These are phyloP conservation scores for Gnomoniopsis smithogilvyi DNA, from an alignment of 2,329 filamentous ascomycete species.

Conservation along the genomic window DNA sequence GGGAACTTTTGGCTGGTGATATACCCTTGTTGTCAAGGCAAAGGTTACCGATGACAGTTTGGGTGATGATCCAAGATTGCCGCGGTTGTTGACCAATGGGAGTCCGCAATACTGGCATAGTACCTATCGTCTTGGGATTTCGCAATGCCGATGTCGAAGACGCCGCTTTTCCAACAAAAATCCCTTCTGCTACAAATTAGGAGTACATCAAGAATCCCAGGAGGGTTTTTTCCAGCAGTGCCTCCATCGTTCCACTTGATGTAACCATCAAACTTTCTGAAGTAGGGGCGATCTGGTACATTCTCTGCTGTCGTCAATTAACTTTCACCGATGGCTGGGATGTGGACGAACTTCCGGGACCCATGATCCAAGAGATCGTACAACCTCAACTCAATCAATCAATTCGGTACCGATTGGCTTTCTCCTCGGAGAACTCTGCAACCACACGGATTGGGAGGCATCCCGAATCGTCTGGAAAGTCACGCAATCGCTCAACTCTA, in stretches of 20 bases:
- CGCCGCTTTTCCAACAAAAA: background rate
- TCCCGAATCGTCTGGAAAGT: background rate
- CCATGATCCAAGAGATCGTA: no score
- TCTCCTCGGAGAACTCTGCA: background rate
- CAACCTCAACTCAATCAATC: no score
- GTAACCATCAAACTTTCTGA: background rate
- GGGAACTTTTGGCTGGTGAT: background rate
- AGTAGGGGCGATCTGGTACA: background rate
- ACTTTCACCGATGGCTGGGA: background rate
- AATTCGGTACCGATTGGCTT: background rate
- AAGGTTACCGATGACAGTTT: no score
- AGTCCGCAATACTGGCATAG: background rate
- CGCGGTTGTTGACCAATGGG: no score
- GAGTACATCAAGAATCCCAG: background rate
- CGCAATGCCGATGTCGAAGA: background rate
- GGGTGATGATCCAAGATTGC: no score
- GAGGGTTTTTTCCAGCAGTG: background rate
- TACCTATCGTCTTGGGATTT: background rate
- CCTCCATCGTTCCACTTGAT: background rate
- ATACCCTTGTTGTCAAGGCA: background rate
- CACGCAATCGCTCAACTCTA: background rate
- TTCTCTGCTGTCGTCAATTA: background rate
- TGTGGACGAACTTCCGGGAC: background rate
- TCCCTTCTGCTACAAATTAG: no score
- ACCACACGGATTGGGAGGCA: background rate